Base-by-base conservation (phyloP, 805 yeast genomes). In the Blastobotrys americana region DNA sequence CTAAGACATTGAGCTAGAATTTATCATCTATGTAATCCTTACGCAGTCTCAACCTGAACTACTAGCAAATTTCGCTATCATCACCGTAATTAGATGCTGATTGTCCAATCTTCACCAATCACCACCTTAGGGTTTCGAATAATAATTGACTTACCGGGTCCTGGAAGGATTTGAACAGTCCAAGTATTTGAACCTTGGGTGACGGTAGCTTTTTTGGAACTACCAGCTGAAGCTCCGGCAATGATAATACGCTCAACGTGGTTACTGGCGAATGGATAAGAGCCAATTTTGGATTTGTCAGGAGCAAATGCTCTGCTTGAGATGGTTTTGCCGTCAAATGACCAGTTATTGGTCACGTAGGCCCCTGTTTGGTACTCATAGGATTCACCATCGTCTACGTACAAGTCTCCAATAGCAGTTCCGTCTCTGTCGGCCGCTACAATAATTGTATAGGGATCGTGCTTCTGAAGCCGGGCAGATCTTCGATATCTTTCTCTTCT, bases 321-420 rank as follows among this genome's bases (percentile, higher is more conserved):
- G 28, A 59, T 35, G 3, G 17, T 25, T 3, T 65, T 61, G 17
- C 65, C 63, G 2, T 51, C 51, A n/a, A 34, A 43, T 13, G 23
- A 37, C 27, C 84, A 70, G 1, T 66, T 55, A 1, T 77, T 56
- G 37, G 66, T 60, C 2, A 77, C 43, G 55, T 50, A 80, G 21
- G 76, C 79, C 4, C 82, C 83, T 1, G 65, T 52, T 25, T 60
- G 49, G 58, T 78, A 78, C 37, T 69, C 74, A 53, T 73, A 84
- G 0, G 89, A 71, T 53, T 80, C 84, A 13, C 95, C 96, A 62
- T 89, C 97, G 60, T 89, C 97, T 31, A 83, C 63, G 60, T 88
- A 89, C 25, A 89, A 59, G 15, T 65, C 61, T 1, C 84, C 84
- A 0, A 62, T 61, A 0, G 89, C 87, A 4, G 55, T 51, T 1